These are phyloP conservation scores for Schizopora paradoxa DNA, from an alignment of 1,284 basidiomycete genomes.

Conservation along the genomic window DNA sequence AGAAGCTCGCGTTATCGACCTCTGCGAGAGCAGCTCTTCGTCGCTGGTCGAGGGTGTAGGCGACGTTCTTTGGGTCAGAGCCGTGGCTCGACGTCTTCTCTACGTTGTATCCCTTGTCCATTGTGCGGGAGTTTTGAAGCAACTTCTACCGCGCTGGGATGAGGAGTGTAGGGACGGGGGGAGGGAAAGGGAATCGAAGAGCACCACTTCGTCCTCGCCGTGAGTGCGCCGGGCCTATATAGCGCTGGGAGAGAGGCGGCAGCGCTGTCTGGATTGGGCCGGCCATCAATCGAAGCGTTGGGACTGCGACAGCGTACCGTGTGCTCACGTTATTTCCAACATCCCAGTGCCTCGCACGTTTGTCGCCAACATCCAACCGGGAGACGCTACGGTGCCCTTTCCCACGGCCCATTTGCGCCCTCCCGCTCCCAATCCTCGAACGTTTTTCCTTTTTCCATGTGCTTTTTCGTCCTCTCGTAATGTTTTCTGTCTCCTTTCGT, in stretches of 20 bases:
- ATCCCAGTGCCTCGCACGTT: constrained; percentile 5
- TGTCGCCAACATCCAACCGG: background rate
- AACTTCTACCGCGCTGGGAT: no score
- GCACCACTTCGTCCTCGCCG: no score
- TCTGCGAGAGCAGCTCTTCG: constrained; percentile 47
- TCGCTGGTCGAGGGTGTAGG: constrained; percentile 27
- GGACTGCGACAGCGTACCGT: background rate
- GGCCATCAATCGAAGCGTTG: background rate
- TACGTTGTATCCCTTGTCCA: constrained; percentile 13
- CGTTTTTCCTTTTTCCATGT: background rate
- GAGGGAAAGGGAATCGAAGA: background rate
- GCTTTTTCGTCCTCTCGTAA: background rate
- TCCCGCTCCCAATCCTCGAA: background rate
- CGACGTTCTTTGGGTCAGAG: constrained; percentile 7
- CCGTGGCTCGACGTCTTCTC: constrained; percentile 15
- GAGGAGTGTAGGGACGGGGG: background rate
- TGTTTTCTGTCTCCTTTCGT: background rate
- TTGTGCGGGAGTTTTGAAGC: no score
- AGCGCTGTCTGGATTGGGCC: background rate
- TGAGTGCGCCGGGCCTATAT: background rate
- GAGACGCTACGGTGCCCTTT: background rate
- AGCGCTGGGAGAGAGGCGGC: background rate
- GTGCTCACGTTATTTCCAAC: background rate
- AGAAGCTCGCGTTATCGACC: constrained; percentile 51
- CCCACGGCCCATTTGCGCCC: background rate